Base-by-base conservation (phyloP, 2,329 filamentous ascomycete genomes). In the Aspergillus sp. region DNA sequence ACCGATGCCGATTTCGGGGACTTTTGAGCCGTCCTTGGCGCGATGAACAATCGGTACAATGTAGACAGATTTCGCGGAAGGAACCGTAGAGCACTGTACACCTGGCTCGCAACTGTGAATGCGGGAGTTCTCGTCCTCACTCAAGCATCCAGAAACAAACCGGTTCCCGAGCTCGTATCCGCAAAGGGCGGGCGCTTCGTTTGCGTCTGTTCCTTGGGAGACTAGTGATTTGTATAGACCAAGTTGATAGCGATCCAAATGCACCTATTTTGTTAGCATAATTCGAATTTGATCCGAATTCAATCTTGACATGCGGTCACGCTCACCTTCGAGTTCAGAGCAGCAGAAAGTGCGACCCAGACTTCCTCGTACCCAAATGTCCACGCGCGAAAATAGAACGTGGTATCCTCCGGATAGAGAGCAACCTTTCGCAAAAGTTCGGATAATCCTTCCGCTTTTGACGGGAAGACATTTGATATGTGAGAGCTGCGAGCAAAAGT, bases 331-430 rank as follows among this genome's bases (percentile, higher is more conserved):
- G 88, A 88, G 6, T 85, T 77, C 0, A 97, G 78, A 11, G 87
- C 85, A 22, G 87, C 84, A 0, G 92, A 88, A 0, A 98, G 77
- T 0, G 91, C 89, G 59, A 92, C 80, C 92, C 92, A 97, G 0
- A 96, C 92, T 55, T 96, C 90, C 72, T 98, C 93, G 63, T 97
- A 96, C 0, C 90, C 91, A 70, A 95, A 95, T 0, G 94, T 97
- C 92, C 93, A 96, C 0, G 92, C 86, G 58, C 92, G 86, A 50
- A 98, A 83, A 72, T 96, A 90, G 68, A 96, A 97, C 0, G 89
- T 73, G 0, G 92, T 96, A 45, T 91, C 85, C 1, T 79, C 62
- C 0, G 92, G 89, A 71, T 94, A 96, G 24, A 77, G 71, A 0
- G 78, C 73, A 0, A 96, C 82, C 65, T 92, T 89, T 4, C 79